Percentiles rank a stretch among this genome's conserved stretches.
These are phyloP conservation scores for Periconia macrospinosa DNA, from an alignment of 2,329 filamentous ascomycete species.

Conservation along the genomic window DNA sequence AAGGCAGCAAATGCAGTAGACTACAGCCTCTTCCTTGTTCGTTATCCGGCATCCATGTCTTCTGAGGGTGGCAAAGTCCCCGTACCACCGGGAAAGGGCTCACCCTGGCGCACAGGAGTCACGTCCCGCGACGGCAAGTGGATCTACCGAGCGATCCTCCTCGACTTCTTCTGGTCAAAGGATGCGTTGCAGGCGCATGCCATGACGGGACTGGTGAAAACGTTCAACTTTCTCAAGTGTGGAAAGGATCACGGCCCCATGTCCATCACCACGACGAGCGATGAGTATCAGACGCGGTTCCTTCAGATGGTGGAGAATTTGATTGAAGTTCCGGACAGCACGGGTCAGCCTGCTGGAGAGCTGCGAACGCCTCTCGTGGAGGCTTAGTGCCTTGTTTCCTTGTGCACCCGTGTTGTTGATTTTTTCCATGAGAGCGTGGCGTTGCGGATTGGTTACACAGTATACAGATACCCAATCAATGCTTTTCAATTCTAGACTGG, in stretches of 20 bases:
- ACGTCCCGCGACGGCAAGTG: slow-evolving; percentile 64
- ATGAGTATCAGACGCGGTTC: slow-evolving; percentile 66
- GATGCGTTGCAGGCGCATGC: slow-evolving; percentile 67
- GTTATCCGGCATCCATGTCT: slow-evolving; percentile 50
- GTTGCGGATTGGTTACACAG: too few species aligned
- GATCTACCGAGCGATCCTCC: slow-evolving; percentile 66
- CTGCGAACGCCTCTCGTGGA: slow-evolving; percentile 18
- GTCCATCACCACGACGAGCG: slow-evolving; percentile 71
- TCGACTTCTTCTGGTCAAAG: slow-evolving; percentile 81
- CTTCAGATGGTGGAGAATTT: slow-evolving; percentile 53
- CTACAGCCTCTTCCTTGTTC: slow-evolving; percentile 73
- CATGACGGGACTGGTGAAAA: slow-evolving; percentile 66
- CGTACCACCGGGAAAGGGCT: slow-evolving; percentile 33
- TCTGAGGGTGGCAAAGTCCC: slow-evolving; percentile 35
- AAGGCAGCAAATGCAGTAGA: slow-evolving; percentile 68
- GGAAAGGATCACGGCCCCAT: slow-evolving; percentile 68
- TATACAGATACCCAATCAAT: too few species aligned
- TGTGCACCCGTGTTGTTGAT: not conserved
- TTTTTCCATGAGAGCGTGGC: too few species aligned
- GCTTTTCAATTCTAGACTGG: too few species aligned
- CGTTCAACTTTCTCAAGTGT: slow-evolving; percentile 57
- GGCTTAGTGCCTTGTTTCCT: too few species aligned
- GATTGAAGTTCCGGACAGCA: slow-evolving; percentile 37
- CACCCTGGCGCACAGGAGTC: slow-evolving; percentile 65
- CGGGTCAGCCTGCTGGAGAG: slow-evolving; percentile 34